Percentiles rank a stretch among this genome's conserved stretches.
Evolutionary conservation across 1,139 yeast genomes (phyloP).

Genomic region (Candida sp.): DNA sequence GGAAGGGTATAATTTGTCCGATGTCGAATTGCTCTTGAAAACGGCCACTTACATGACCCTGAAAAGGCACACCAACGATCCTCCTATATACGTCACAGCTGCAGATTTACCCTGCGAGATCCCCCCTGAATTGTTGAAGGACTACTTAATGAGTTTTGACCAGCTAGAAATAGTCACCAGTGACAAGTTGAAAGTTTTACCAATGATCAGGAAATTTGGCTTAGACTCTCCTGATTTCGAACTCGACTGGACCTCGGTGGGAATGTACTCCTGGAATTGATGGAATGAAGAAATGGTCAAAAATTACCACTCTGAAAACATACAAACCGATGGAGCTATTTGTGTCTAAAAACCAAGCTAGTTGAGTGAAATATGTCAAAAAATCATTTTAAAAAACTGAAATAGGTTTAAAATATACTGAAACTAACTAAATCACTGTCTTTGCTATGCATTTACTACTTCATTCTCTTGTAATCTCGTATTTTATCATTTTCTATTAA

Average conservation of each 20-base stretch:
- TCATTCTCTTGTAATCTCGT: too few relatives aligned
- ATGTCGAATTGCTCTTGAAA: constrained; percentile 34
- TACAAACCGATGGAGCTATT: too few relatives aligned
- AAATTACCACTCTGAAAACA: too few relatives aligned
- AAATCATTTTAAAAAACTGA: too few relatives aligned
- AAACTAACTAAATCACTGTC: too few relatives aligned
- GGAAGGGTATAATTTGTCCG: constrained; percentile 42
- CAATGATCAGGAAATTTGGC: constrained; percentile 36
- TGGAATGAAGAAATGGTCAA: too few relatives aligned
- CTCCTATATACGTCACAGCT: constrained; percentile 16
- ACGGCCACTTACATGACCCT: constrained; percentile 29
- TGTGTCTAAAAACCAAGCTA: too few relatives aligned
- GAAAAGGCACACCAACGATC: constrained; percentile 11
- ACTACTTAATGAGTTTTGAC: constrained; percentile 35
- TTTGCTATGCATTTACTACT: too few relatives aligned
- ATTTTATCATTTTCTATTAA: too few relatives aligned
- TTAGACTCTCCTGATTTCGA: constrained; percentile 23
- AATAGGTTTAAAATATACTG: too few relatives aligned
- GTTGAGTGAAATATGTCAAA: too few relatives aligned
- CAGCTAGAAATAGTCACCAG: constrained; percentile 26
- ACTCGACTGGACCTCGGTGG: constrained; percentile 35
- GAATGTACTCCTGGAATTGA: constrained; percentile 29
- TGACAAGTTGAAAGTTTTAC: constrained; percentile 19
- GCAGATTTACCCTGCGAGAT: constrained; percentile 34
- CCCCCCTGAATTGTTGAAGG: constrained; percentile 36